These are phyloP conservation scores for Tolypocladium cylindrosporum DNA, from an alignment of 2,329 filamentous ascomycete species.

Conservation along the genomic window DNA sequence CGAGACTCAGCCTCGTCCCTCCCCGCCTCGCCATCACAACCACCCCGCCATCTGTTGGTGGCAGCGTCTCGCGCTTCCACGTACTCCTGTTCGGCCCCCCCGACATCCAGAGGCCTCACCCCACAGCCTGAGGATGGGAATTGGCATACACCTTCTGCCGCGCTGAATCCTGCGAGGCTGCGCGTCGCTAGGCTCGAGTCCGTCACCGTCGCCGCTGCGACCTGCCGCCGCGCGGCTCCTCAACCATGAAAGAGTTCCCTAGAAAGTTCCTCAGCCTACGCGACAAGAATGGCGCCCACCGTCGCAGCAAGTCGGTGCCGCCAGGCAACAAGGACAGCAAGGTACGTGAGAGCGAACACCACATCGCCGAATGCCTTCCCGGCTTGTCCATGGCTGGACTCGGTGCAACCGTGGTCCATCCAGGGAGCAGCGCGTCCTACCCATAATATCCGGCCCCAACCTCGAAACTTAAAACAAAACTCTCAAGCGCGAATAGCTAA, in stretches of 20 bases:
- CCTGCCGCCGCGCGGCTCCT: neutral
- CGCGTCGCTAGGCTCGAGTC: slow-evolving; percentile 5
- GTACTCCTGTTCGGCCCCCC: neutral
- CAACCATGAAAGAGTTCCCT: slow-evolving; percentile 43
- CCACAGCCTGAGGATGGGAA: slow-evolving; percentile 18
- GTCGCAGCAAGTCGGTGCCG: slow-evolving; percentile 45
- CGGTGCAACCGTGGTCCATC: neutral
- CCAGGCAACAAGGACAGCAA: slow-evolving; percentile 32
- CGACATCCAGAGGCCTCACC: neutral
- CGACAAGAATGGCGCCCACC: slow-evolving; percentile 49
- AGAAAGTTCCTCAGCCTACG: slow-evolving; percentile 62
- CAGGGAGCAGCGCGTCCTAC: neutral
- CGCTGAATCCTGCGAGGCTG: slow-evolving; percentile 19
- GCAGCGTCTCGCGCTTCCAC: neutral
- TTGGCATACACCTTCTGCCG: slow-evolving; percentile 17
- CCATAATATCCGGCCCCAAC: neutral
- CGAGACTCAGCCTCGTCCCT: neutral
- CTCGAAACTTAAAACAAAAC: neutral
- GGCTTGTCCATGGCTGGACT: neutral
- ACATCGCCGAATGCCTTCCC: neutral
- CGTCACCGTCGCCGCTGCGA: neutral
- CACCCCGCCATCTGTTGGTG: neutral
- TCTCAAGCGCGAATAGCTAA: slow-evolving; percentile 6
- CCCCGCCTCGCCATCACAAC: neutral
- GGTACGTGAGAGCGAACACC: slow-evolving; percentile 21